Evolutionary conservation across 148 eudicot genomes (phyloP).

Genomic region (Fagopyrum tataricum): DNA sequence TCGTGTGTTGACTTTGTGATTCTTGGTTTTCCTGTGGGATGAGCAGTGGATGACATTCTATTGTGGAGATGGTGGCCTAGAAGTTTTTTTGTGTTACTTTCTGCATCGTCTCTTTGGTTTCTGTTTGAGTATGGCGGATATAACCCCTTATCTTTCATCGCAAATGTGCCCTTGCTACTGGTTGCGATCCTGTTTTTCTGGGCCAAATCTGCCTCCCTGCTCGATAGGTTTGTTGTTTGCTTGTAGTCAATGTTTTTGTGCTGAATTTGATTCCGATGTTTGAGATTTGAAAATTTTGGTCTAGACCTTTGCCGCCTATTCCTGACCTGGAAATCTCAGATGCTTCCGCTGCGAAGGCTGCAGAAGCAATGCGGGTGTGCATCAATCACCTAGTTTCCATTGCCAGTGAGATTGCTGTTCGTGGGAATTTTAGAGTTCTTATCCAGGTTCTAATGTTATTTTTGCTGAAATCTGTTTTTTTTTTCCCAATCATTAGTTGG

Average conservation of each 20-base stretch:
- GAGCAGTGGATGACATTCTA: slow-evolving; percentile 71
- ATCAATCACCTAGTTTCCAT: slow-evolving; percentile 52
- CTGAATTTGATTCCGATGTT: slow-evolving; percentile 1
- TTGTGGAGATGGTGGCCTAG: slow-evolving; percentile 62
- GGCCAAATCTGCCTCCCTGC: slow-evolving; percentile 93
- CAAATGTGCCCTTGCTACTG: slow-evolving; percentile 64
- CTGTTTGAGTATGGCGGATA: slow-evolving; percentile 64
- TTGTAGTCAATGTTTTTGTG: background rate
- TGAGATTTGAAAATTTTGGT: slow-evolving; percentile 14
- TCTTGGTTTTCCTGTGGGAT: background rate
- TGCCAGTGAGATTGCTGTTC: slow-evolving; percentile 73
- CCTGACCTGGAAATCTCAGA: slow-evolving; percentile 87
- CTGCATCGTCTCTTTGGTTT: slow-evolving; percentile 59
- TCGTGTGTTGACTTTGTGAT: slow-evolving; percentile 2
- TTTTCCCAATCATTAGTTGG: background rate
- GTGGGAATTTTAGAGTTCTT: slow-evolving; percentile 58
- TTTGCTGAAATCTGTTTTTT: background rate
- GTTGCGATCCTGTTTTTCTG: slow-evolving; percentile 79
- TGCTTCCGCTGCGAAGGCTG: slow-evolving; percentile 48
- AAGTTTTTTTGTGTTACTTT: slow-evolving; percentile 34
- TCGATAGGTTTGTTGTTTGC: slow-evolving; percentile 50
- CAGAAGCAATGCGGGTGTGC: slow-evolving; percentile 48
- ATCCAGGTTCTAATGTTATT: slow-evolving; percentile 34
- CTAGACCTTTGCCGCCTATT: slow-evolving; percentile 88
- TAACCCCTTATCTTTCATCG: slow-evolving; percentile 46